Base-by-base conservation (phyloP, 2,329 filamentous ascomycete genomes). In the Sclerotinia spermophila region DNA sequence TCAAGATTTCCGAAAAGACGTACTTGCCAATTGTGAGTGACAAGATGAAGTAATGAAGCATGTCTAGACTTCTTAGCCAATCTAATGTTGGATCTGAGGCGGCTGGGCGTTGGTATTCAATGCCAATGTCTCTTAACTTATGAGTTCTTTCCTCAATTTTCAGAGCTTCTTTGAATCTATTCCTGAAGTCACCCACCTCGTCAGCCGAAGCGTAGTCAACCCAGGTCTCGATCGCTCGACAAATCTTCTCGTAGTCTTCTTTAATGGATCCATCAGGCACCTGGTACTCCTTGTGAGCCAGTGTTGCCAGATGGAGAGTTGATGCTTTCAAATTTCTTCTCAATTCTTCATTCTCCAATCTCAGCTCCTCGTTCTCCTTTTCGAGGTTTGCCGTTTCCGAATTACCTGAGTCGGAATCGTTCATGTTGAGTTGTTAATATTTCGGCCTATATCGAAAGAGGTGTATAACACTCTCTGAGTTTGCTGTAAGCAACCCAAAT, bases 191-290 rank as follows among this genome's bases (percentile, higher is more conserved):
- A 13, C 61, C n/a, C 19, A 19, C 10, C 30, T 19, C 30, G 2
- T 38, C 27, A 2, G 21, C 30, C 10, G 60, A 48, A 6, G 45
- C 61, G 48, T 65, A 51, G 11, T 65, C 44, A n/a, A 65, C 38
- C 61, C 61, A 51, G 8, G 27, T 65, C 42, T 65, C 61, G 17
- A 65, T 51, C 35, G 61, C 61, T 51, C 30, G 45, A 38, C 61
- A 65, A 21, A 65, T n/a, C n/a, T 51, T 65, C 27, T 51, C 30
- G 30, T 65, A 65, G 11, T 65, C 61, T 33, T 65, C 61, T 51
- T 30, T 65, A 24, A 65, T 65, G 1, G 61, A 51, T 38, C 61
- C 61, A 21, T 51, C 44, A 21, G 61, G 61, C n/a, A 65, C 30
- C 35, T 51, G 61, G 35, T 65, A 65, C 15, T 65, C 44, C 38